A percentile compares a stretch with the other conserved stretches of the same genome.
phyloP scores from a whole-genome alignment of 106 monocot species.

The Dioscorea zingiberensis region DNA sequence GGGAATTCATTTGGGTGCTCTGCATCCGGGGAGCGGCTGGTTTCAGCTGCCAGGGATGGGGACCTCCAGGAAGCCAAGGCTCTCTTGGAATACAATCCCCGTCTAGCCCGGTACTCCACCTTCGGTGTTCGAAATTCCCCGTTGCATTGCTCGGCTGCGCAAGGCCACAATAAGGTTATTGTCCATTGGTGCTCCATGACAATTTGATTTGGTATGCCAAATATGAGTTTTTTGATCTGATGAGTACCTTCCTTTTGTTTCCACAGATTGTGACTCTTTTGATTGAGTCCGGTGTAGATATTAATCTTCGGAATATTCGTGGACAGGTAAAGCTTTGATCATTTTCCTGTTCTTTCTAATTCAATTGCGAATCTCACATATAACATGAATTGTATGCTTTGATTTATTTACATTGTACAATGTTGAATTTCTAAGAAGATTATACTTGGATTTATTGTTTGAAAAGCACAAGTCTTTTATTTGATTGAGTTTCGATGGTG shows the following conservation, averaged over 20 bases:
- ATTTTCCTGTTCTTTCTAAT: background rate
- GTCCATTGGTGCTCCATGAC: too few relatives aligned
- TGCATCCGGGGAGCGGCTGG: conserved; percentile 86
- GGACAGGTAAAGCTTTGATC: conserved; percentile 45
- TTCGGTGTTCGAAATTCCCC: conserved; percentile 93
- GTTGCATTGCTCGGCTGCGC: conserved; percentile 85
- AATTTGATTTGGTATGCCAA: background rate
- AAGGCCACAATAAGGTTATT: conserved; percentile 90
- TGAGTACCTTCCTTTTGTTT: background rate
- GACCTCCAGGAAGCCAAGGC: conserved; percentile 93
- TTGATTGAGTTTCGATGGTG: background rate
- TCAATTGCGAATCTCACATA: background rate
- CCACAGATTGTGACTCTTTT: conserved; percentile 42
- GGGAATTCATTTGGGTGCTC: conserved; percentile 98
- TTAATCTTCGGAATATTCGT: conserved; percentile 48
- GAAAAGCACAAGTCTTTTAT: too few relatives aligned
- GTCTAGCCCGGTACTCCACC: conserved; percentile 90
- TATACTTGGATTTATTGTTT: too few relatives aligned
- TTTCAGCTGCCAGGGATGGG: conserved; percentile 95
- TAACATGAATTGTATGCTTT: background rate
- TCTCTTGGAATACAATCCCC: conserved; percentile 81
- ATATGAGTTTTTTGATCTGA: background rate
- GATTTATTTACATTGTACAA: background rate
- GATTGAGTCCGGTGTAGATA: conserved; percentile 67
- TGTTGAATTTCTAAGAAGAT: background rate